Percentiles rank a stretch among this genome's conserved stretches.
Evolutionary conservation across 768 basidiomycete species (phyloP).

Genomic region (Psilocybe azurescens): DNA sequence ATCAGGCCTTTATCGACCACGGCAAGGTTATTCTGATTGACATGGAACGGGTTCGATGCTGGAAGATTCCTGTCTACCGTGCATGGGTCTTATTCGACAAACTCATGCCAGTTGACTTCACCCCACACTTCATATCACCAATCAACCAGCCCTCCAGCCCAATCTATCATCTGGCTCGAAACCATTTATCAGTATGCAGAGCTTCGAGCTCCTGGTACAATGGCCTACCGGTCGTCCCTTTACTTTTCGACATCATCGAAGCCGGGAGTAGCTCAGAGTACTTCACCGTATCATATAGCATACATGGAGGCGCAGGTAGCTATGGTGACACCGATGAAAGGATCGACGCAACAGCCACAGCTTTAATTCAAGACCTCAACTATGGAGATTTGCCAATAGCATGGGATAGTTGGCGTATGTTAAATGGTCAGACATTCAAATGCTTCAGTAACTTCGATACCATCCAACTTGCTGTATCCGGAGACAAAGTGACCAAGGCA

Average conservation of each 20-base stretch:
- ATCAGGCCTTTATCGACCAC: neutral
- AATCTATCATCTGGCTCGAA: neutral
- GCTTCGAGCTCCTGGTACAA: neutral
- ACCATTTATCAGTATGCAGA: neutral
- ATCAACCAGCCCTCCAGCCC: neutral
- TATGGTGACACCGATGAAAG: neutral
- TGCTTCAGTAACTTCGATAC: constrained; percentile 2
- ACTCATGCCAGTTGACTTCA: neutral
- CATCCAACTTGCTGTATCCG: neutral
- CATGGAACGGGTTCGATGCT: neutral
- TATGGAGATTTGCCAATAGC: neutral
- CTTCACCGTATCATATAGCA: neutral
- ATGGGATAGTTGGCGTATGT: neutral
- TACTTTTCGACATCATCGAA: neutral
- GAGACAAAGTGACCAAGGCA: neutral
- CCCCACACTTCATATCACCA: neutral
- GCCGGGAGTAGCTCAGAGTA: neutral
- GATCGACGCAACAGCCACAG: neutral
- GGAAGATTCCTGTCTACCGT: neutral
- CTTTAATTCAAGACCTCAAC: neutral
- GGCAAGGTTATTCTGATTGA: neutral
- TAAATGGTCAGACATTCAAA: neutral
- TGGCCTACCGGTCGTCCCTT: neutral
- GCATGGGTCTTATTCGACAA: neutral
- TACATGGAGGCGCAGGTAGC: neutral